Conservation (phyloP, 495 filamentous ascomycete species). For the Penicillium cosmopolitanum region DNA sequence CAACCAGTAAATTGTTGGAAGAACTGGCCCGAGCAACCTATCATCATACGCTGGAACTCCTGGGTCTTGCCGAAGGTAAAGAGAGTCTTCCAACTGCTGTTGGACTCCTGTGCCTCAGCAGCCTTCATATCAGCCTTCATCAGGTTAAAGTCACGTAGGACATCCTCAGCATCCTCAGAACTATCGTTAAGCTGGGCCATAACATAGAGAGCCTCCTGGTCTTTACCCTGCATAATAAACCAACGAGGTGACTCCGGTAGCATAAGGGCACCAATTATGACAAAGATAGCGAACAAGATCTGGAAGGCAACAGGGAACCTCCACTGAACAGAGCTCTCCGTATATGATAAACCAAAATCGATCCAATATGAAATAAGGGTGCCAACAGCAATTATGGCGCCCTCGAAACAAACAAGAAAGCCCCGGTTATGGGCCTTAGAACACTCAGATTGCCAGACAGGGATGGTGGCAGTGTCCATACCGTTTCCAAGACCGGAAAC, state of each 20-base stretch:
- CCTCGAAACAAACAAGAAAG: slow-evolving; percentile 81
- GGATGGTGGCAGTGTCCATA: slow-evolving; percentile 74
- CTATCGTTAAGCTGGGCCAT: too few relatives aligned
- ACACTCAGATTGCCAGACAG: slow-evolving; percentile 78
- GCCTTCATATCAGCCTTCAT: too few relatives aligned
- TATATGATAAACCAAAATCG: slow-evolving; percentile 74
- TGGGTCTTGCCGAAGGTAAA: slow-evolving; percentile 51
- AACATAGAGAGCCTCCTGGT: too few relatives aligned
- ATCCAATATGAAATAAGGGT: slow-evolving; percentile 80
- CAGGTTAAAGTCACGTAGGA: too few relatives aligned
- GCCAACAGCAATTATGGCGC: slow-evolving; percentile 78
- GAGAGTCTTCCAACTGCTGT: slow-evolving; percentile 31
- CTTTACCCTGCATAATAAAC: slow-evolving; percentile 21
- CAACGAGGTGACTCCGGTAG: slow-evolving; percentile 81
- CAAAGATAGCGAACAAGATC: slow-evolving; percentile 67
- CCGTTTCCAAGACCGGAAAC: slow-evolving; percentile 76
- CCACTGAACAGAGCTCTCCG: slow-evolving; percentile 49
- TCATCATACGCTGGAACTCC: slow-evolving; percentile 47
- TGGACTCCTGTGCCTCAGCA: too few relatives aligned
- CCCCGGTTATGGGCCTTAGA: slow-evolving; percentile 73
- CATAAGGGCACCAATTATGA: slow-evolving; percentile 56
- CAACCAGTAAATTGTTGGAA: slow-evolving; percentile 79
- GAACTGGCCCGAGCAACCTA: slow-evolving; percentile 56
- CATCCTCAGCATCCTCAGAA: too few relatives aligned
- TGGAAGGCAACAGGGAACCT: slow-evolving; percentile 80